Evolutionary conservation across 257 asterid genomes (phyloP).

Genomic region (Nicotiana obtusifolia): DNA sequence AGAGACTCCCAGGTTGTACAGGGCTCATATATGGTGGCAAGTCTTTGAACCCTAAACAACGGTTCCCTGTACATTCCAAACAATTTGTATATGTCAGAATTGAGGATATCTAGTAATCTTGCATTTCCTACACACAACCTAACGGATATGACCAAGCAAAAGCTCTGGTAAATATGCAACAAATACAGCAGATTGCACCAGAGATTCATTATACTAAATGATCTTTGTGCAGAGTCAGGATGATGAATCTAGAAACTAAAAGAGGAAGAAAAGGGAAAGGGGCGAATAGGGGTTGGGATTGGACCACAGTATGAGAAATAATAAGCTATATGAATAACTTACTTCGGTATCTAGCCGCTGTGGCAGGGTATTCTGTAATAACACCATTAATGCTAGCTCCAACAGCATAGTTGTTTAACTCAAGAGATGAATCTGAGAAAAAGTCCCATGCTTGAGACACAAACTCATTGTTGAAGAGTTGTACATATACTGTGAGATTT

Average conservation of each 20-base stretch:
- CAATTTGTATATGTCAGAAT: neutral
- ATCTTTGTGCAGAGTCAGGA: neutral
- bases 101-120: neutral
- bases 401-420: slow-evolving; percentile 37
- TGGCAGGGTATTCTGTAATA: slow-evolving; percentile 62
- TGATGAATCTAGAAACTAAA: neutral
- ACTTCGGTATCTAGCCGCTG: slow-evolving; percentile 75
- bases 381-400: slow-evolving; percentile 41
- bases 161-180: neutral
- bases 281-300: neutral
- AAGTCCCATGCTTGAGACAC: slow-evolving; percentile 85
- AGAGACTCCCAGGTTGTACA: slow-evolving; percentile 45
- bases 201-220: neutral
- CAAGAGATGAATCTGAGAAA: slow-evolving; percentile 66
- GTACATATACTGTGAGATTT: slow-evolving; percentile 53
- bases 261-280: neutral
- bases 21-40: slow-evolving; percentile 61
- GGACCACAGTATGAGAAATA: neutral
- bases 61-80: slow-evolving; percentile 46
- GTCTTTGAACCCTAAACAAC: slow-evolving; percentile 47
- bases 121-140: neutral
- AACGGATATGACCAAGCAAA: neutral
- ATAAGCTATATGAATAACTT: slow-evolving; percentile 23
- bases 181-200: neutral
- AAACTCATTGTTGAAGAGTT: slow-evolving; percentile 61